phyloP scores from a whole-genome alignment of 495 filamentous ascomycete species.

The Xylona heveae region DNA sequence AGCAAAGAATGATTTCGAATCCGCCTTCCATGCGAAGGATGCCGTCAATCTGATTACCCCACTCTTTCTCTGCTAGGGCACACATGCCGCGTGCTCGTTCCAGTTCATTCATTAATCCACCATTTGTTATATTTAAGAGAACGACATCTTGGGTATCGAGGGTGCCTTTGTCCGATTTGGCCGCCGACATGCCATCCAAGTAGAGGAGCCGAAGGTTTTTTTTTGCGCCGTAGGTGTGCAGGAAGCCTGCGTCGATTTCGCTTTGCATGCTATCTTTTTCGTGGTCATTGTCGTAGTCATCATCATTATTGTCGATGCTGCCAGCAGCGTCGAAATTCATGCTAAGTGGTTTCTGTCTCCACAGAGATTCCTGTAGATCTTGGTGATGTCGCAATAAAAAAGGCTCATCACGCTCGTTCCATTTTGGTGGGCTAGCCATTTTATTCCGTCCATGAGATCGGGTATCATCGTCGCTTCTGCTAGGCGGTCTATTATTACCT shows the following conservation, averaged over 20 bases:
- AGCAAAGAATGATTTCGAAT: slow-evolving; percentile 48
- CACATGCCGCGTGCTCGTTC: slow-evolving; percentile 28
- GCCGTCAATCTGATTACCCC: slow-evolving; percentile 31
- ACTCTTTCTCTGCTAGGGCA: slow-evolving; percentile 20
- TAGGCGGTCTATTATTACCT: too few relatives aligned
- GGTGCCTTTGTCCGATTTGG: slow-evolving; percentile 33
- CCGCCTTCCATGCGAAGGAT: slow-evolving; percentile 46
- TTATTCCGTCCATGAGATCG: slow-evolving; percentile 2
- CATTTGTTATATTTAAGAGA: slow-evolving; percentile 15
- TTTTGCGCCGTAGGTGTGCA: slow-evolving; percentile 29
- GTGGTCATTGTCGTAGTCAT: slow-evolving; percentile 2
- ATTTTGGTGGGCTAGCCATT: not conserved
- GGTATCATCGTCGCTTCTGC: too few relatives aligned
- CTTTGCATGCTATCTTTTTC: too few relatives aligned
- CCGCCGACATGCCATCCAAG: slow-evolving; percentile 38
- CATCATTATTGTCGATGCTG: too few relatives aligned
- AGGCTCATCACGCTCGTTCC: slow-evolving; percentile 1
- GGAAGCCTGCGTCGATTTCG: slow-evolving; percentile 19
- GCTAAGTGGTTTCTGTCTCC: too few relatives aligned
- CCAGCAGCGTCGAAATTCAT: too few relatives aligned
- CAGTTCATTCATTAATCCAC: slow-evolving; percentile 13
- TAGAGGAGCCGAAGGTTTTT: slow-evolving; percentile 33
- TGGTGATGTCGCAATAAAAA: slow-evolving; percentile 1
- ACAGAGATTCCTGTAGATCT: not conserved
- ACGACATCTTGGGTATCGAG: slow-evolving; percentile 37